These are phyloP conservation scores for Diplocarpon rosae DNA, from an alignment of 2,329 filamentous ascomycete genomes.

Conservation along the genomic window DNA sequence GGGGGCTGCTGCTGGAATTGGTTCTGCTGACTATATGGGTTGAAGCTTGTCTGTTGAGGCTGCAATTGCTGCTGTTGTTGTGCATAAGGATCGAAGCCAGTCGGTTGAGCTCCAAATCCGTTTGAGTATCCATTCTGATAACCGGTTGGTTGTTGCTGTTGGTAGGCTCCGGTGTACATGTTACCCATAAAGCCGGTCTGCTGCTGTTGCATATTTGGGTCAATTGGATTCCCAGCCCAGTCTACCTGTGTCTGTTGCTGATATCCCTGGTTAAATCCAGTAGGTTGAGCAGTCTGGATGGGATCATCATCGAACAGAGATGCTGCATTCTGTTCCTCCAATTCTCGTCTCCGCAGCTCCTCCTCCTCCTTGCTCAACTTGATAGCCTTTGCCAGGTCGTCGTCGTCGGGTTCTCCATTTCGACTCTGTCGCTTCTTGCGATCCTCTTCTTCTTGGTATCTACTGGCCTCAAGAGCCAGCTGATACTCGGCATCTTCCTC, in stretches of 20 bases:
- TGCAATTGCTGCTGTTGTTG: constrained; percentile 49
- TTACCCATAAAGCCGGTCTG: constrained; percentile 60
- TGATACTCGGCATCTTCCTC: constrained; percentile 87
- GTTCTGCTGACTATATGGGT: constrained; percentile 39
- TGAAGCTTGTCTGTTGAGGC: constrained; percentile 43
- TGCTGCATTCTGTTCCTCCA: constrained; percentile 75
- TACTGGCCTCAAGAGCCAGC: constrained; percentile 88
- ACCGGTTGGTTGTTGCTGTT: constrained; percentile 44
- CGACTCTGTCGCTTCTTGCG: constrained; percentile 58
- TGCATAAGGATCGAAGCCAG: constrained; percentile 60
- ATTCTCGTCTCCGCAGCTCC: constrained; percentile 72
- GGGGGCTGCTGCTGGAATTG: constrained; percentile 32
- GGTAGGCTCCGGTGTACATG: constrained; percentile 42
- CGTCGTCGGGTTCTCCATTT: constrained; percentile 50
- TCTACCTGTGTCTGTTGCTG: constrained; percentile 94
- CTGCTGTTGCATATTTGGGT: constrained; percentile 67
- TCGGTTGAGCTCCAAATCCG: constrained; percentile 58
- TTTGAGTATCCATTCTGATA: constrained; percentile 60
- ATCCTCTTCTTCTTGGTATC: constrained; percentile 89
- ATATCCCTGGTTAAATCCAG: constrained; percentile 92
- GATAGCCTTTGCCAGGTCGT: constrained; percentile 89
- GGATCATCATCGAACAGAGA: constrained; percentile 81
- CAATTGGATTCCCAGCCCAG: constrained; percentile 93
- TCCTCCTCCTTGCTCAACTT: constrained; percentile 92
- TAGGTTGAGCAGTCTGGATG: constrained; percentile 49